A percentile compares a stretch with the other conserved stretches of the same genome.
Evolutionary conservation across 768 basidiomycete genomes (phyloP).

Genomic region (Tephrocybe sp.): DNA sequence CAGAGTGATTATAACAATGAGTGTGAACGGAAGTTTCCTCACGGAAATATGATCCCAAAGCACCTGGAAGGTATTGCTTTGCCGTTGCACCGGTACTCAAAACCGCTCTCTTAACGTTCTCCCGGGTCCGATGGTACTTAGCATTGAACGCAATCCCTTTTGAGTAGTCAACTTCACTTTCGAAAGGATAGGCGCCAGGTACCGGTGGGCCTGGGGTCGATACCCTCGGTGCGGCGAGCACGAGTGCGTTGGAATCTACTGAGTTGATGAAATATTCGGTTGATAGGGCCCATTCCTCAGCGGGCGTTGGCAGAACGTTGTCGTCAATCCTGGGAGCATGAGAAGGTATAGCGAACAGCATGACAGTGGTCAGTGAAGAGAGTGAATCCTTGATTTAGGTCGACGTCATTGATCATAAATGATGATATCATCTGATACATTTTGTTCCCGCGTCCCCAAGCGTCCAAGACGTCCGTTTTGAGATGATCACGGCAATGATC

Average conservation of each 20-base stretch:
- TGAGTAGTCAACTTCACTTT: not conserved
- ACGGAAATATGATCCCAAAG: conserved; percentile 18
- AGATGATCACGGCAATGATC: too few species aligned
- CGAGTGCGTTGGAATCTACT: not conserved
- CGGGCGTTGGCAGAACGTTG: conserved; percentile 14
- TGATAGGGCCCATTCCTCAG: conserved; percentile 18
- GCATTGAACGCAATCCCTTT: conserved; percentile 12
- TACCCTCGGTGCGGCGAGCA: not conserved
- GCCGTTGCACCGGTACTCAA: conserved; percentile 19
- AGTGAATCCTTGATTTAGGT: not conserved
- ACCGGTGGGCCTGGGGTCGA: conserved; percentile 15
- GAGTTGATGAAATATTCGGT: conserved; percentile 9
- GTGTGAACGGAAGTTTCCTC: not conserved
- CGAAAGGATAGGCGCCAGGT: conserved; percentile 19
- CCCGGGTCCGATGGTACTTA: conserved; percentile 21
- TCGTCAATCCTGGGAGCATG: conserved; percentile 8
- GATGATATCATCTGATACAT: too few species aligned
- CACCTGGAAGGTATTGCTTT: conserved; percentile 20
- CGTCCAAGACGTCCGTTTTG: too few species aligned
- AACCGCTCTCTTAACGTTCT: conserved; percentile 21
- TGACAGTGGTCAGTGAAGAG: not conserved
- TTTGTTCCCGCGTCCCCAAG: too few species aligned
- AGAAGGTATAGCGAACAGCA: not conserved
- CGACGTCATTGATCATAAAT: not conserved
- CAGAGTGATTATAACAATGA: not conserved